Conservation (phyloP, 495 filamentous ascomycete species). For the Bacidia rubella region DNA sequence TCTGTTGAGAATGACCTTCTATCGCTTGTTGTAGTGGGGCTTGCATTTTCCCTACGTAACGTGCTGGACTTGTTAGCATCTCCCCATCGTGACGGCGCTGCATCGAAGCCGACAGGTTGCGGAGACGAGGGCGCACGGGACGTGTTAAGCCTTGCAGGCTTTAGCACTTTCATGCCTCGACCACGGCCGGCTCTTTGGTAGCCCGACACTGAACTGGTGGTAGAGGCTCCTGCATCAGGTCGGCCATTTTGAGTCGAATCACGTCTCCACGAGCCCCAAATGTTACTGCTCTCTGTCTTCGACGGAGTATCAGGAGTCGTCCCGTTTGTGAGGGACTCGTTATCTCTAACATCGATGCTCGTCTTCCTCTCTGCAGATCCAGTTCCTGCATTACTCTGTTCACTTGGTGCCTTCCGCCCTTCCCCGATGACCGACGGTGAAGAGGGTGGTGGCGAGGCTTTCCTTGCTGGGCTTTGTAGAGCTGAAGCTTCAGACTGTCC, state of each 20-base stretch:
- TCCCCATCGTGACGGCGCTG: conserved; percentile 16
- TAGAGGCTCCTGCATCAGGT: conserved; percentile 15
- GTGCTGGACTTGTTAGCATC: conserved; percentile 20
- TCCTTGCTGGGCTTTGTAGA: conserved; percentile 1
- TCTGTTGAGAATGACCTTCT: conserved; percentile 21
- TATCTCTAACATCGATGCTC: conserved; percentile 8
- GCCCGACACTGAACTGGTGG: conserved; percentile 35
- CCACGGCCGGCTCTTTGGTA: conserved; percentile 44
- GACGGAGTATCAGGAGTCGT: conserved; percentile 25
- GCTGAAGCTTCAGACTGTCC: conserved; percentile 2
- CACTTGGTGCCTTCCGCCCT: conserved; percentile 9
- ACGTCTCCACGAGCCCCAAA: conserved; percentile 60
- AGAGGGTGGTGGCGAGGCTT: conserved; percentile 16
- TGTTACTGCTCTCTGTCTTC: conserved; percentile 35
- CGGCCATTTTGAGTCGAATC: conserved; percentile 21
- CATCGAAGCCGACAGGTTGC: conserved; percentile 17
- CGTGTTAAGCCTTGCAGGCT: conserved; percentile 36
- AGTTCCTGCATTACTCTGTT: conserved; percentile 1
- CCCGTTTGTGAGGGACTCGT: conserved; percentile 17
- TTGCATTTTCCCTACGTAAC: conserved; percentile 11
- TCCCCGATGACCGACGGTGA: conserved; percentile 21
- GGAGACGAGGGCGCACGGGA: conserved; percentile 16
- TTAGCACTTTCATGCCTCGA: conserved; percentile 68
- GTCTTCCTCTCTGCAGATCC: neutral
- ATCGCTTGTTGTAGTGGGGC: conserved; percentile 10